Evolutionary conservation across 73 alveolate genomes (phyloP), one percentile per base, ranked within the genome.

Genomic region (Paraurostyla sp.): DNA sequence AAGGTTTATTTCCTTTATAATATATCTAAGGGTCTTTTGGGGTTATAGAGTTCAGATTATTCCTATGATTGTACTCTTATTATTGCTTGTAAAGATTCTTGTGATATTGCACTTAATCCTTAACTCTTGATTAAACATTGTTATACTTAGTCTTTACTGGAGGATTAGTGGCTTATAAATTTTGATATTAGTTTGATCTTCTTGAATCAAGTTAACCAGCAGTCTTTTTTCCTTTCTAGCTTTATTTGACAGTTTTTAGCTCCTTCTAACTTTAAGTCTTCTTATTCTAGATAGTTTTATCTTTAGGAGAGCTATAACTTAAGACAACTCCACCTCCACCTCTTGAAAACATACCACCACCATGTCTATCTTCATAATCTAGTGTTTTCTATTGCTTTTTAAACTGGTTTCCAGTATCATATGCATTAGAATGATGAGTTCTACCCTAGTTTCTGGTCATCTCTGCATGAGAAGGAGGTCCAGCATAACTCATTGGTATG

Each of bases 401-500:
- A 22, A 18, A 27, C 65, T 40, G 33, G n/a, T 78, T 30, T 18
- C 50, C n/a, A 27, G 30, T 51, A 38, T 54, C 69, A 78, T 52
- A 78, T n/a, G 50, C 45, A 51, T 73, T 73, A 11, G 87, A 15
- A 48, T 73, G 71, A 30, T 40, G 87, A 13, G 29, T 18, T 29
- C 89, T 50, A 2, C 78, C 78, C 25, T 51, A 11, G 40, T 78
- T 78, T 50, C 89, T 50, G 35, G 49, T 78, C 0, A 78, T 49
- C 45, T 78, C 89, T 4, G 76, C 76, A 35, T 78, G 46, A 9
- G 89, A 29, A 18, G 89, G 89, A n/a, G 89, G 89, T 20, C 89
- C 89, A 32, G 78, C 89, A 51, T 78, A 78, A 54, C 80, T 52
- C 78, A 78, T 78, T 23, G 89, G 89, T 38, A 78, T 78, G 29